A percentile compares a stretch with the other conserved stretches of the same genome.
These are phyloP conservation scores for Symmetrospora coprosmae DNA, from an alignment of 768 basidiomycete species.

Conservation along the genomic window DNA sequence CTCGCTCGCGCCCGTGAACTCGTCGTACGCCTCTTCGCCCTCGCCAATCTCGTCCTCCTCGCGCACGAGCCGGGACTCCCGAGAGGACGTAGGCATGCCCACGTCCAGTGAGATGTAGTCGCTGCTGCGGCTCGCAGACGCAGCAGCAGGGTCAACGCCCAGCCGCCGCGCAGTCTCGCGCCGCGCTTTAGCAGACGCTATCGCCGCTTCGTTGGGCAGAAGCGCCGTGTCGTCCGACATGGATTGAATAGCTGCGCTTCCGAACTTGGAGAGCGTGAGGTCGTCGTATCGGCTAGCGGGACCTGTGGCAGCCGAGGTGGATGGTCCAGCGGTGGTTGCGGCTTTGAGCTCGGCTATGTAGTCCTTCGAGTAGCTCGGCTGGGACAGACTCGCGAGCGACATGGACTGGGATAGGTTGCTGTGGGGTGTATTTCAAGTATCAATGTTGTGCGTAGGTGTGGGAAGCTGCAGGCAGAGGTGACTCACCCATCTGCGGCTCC, in stretches of 20 bases:
- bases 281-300: slow-evolving; percentile 28
- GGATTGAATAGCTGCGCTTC: slow-evolving; percentile 18
- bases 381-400: slow-evolving; percentile 4
- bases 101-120: slow-evolving; percentile 39
- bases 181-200: slow-evolving; percentile 38
- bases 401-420: slow-evolving; percentile 4
- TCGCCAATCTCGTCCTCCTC: slow-evolving; percentile 42
- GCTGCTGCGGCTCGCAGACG: slow-evolving; percentile 26
- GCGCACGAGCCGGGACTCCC: slow-evolving; percentile 38
- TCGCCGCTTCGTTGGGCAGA: slow-evolving; percentile 38
- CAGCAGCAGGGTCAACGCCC: slow-evolving; percentile 27
- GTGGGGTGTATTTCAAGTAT: too few species aligned
- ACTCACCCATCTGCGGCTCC: too few species aligned
- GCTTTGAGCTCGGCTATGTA: slow-evolving; percentile 16
- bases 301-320: not conserved
- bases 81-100: slow-evolving; percentile 36
- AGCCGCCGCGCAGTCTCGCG: slow-evolving; percentile 34
- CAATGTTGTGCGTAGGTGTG: too few species aligned
- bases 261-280: slow-evolving; percentile 35
- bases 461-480: too few species aligned
- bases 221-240: slow-evolving; percentile 33
- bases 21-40: slow-evolving; percentile 29
- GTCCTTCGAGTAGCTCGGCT: slow-evolving; percentile 9
- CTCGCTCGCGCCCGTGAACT: slow-evolving; percentile 33
- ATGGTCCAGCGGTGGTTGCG: not conserved